Base-by-base conservation (phyloP, 2,329 filamentous ascomycete genomes). In the Thielaviopsis musarum region DNA sequence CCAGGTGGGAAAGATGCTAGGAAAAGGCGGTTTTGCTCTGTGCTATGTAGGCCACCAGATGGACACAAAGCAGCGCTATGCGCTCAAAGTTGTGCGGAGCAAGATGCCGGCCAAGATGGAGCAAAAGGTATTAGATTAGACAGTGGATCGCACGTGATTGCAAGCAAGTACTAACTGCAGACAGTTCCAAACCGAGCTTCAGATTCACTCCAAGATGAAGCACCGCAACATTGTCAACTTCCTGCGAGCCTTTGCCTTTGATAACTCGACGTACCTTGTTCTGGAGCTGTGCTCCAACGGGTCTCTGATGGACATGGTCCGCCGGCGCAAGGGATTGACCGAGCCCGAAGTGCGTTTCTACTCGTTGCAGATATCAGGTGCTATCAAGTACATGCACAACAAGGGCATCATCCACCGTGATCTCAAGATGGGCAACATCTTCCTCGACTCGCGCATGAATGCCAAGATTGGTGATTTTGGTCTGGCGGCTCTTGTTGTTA, bases 381-480 rank as follows among this genome's bases (percentile, higher is more conserved):
- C 93, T 45, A 91, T 98, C 72, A 97, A 97, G 72, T 98, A 98
- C 69, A 87, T 98, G 76, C 94, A 98, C 71, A 84, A 84, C 67
- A 87, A 94, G 69, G 93, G 91, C 64, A 94, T 98, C 63, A 95
- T 97, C 56, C 93, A 98, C 71, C 83, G 93, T 56, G 93, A 98
- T 71, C 73, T 98, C 66, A 98, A 98, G 73, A 97, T 96, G 77
- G 94, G 93, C 55, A 98, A 98, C 70, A 85, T 98, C 65, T 98
- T 98, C 67, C 77, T 98, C 57, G 93, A 98, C 70, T 82, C 82
- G 58, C 78, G 90, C 65, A 96, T 98, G 91, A 95, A 98, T 67
- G 85, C 95, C 66, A 98, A 98, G 70, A 89, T 98, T 66, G 93
- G 93, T 52, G 93, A 98, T 70, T 98, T 98, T 73, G 93, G 93